phyloP scores from a whole-genome alignment of 2,329 filamentous ascomycete species.

The Geoglossum cookeanum region DNA sequence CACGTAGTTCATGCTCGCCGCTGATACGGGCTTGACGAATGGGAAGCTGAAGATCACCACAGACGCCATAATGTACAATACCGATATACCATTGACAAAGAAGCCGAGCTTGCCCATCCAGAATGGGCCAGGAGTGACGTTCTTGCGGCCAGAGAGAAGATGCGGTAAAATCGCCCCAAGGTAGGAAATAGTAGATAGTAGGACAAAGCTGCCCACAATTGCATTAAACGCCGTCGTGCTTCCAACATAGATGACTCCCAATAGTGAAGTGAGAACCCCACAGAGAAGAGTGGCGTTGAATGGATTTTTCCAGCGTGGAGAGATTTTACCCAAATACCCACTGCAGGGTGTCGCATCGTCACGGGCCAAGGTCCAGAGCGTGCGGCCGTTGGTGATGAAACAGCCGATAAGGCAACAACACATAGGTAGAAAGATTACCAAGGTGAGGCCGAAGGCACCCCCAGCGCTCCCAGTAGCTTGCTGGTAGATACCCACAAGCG shows the following conservation, averaged over 20 bases:
- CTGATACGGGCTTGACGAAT: conserved; percentile 25
- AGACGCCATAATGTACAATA: conserved; percentile 39
- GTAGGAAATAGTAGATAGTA: conserved; percentile 37
- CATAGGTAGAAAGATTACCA: conserved; percentile 34
- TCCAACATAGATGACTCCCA: conserved; percentile 48
- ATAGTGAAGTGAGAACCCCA: conserved; percentile 30
- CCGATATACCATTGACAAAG: conserved; percentile 30
- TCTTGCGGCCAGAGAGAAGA: conserved; percentile 26
- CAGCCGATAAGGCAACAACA: conserved; percentile 33
- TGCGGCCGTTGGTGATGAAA: conserved; percentile 42
- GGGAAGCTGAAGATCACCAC: conserved; percentile 46
- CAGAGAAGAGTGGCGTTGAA: conserved; percentile 36
- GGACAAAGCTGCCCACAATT: conserved; percentile 40
- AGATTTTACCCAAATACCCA: conserved; percentile 28
- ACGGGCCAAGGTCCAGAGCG: conserved; percentile 41
- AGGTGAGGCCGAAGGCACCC: conserved; percentile 25
- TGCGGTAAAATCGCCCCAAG: conserved; percentile 43
- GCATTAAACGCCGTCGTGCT: conserved; percentile 47
- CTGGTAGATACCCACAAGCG: conserved; percentile 46
- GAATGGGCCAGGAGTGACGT: conserved; percentile 37
- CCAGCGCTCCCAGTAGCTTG: conserved; percentile 24
- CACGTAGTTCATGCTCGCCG: conserved; percentile 34
- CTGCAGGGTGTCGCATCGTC: conserved; percentile 37
- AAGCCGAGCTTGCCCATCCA: conserved; percentile 33
- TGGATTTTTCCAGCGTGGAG: conserved; percentile 28